Evolutionary conservation across 2,329 filamentous ascomycete species (phyloP), one percentile per base, ranked within the genome.

Genomic region (Pyrenophora seminiperda): DNA sequence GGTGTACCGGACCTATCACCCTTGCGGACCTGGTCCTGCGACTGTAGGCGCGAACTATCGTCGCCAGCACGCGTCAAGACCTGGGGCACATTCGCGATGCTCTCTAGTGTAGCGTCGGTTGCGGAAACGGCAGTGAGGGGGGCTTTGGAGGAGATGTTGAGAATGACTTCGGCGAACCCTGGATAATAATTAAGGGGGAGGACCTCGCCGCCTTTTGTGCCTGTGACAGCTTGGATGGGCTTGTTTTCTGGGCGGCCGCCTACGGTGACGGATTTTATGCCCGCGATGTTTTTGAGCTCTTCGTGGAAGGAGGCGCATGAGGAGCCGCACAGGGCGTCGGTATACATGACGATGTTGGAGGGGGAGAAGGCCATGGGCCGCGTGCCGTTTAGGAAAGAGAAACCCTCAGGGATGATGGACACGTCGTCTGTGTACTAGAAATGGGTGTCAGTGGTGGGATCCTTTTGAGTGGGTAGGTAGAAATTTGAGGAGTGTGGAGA

Each of bases 191-290:
- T 34, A 14, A 68, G 42, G 11, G 61, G 55, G 18, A 59, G 56
- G 32, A 69, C 64, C 59, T 72, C 70, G 3, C 71, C 67, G 20
- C 85, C 85, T 59, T 85, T 83, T 34, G 81, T 78, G 18, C 84
- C 85, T 5, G 84, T 82, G 19, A 86, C 76, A 4, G 77, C 79
- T 73, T 87, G 83, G 73, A 88, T 87, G 1, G 79, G 77, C 3
- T 65, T 68, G 1, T 75, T 66, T 11, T 71, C 64, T 0, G 85
- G 83, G 1, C 81, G 78, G 2, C 86, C 86, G 13, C 86, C 85
- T 22, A 84, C 73, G 4, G 76, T 75, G 36, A 86, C 75, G 13
- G 79, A 79, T 50, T 78, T 77, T 1, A 86, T 77, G n/a, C 79
- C 77, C 33, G 75, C 76, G 47, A 76, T 73, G 54, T 74, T 67